Conservation (phyloP, 768 basidiomycete genomes). For the Amanita rimosa region DNA sequence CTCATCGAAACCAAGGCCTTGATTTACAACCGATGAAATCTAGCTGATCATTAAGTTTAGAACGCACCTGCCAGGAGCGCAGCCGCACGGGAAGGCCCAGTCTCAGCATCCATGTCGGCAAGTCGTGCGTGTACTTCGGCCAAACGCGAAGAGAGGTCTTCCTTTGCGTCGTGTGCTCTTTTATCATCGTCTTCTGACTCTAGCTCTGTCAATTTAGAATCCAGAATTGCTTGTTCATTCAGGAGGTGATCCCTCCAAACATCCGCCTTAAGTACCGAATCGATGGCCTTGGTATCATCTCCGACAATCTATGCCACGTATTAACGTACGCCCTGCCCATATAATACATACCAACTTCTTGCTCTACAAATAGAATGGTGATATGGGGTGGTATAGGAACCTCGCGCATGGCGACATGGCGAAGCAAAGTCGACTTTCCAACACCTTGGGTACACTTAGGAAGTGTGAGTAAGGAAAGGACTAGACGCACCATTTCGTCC, state of each 20-base stretch:
- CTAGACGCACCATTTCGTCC: slow-evolving; percentile 63
- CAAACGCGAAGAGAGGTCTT: slow-evolving; percentile 71
- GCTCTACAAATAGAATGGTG: slow-evolving; percentile 96
- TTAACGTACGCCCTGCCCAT: background rate
- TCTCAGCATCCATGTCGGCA: slow-evolving; percentile 98
- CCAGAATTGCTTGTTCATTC: slow-evolving; percentile 72
- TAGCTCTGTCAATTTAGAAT: slow-evolving; percentile 58
- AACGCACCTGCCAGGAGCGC: slow-evolving; percentile 70
- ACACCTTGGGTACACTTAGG: slow-evolving; percentile 40
- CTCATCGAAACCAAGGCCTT: slow-evolving; percentile 88
- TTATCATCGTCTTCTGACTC: slow-evolving; percentile 72
- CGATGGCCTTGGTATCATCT: slow-evolving; percentile 85
- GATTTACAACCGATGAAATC: background rate
- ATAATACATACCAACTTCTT: slow-evolving; percentile 50
- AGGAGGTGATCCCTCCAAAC: slow-evolving; percentile 94
- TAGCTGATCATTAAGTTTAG: background rate
- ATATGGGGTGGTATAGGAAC: slow-evolving; percentile 91
- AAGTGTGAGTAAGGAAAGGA: background rate
- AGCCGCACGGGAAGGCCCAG: slow-evolving; percentile 90
- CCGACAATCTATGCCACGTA: slow-evolving; percentile 57
- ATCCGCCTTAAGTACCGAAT: slow-evolving; percentile 98
- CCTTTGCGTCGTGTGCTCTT: slow-evolving; percentile 72
- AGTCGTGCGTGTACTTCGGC: slow-evolving; percentile 84
- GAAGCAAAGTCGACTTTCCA: slow-evolving; percentile 92
- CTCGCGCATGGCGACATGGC: slow-evolving; percentile 91